Base-by-base conservation (phyloP, 345 rosid genomes). In the Brassica juncea region DNA sequence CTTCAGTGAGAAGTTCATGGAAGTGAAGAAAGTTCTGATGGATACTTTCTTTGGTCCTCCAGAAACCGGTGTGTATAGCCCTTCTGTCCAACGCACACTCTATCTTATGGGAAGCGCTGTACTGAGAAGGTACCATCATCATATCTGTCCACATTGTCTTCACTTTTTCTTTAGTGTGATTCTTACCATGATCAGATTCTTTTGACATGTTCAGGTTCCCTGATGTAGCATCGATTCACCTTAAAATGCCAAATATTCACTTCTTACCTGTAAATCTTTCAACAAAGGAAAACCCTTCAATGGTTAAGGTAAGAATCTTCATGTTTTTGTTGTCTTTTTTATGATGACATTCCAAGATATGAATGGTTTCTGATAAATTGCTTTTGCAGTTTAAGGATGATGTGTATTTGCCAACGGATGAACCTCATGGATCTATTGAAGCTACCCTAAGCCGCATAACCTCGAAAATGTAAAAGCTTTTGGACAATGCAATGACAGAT, bases 21-120 rank as follows among this genome's bases (percentile, higher is more conserved):
- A 86, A 21, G 93, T 86, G 71, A 92, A 91, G 82, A 84, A 84
- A 30, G 86, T 79, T 74, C 31, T 92, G 82, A 68, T 82, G 80
- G 87, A 80, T 11, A 86, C 94, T 44, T 92, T 94, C 89, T 90
- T 90, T 75, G 99, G 99, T 70, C 88, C 87, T 63, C 88, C 98
- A 2, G 87, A 85, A 82, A 91, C 76, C 80, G 99, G 98, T 77
- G 89, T 92, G 25, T 94, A 94, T 81, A 92, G 98, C 68, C 86
- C 98, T 64, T 94, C 98, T n/a, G 98, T 92, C n/a, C 99, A 94
- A 80, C 86, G 92, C 82, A 91, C 98, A 52, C 94, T 94, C 35
- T 92, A 86, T 75, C 89, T 87, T 12, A 92, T 92, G 89, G 97
- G 90, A 63, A 86, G 84, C 82, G 91, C 94, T 32, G 89, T 91